Percentiles rank a stretch among this genome's conserved stretches.
Evolutionary conservation across 108 stramenopile species (phyloP).

Genomic region (Skeletonema menzelii): DNA sequence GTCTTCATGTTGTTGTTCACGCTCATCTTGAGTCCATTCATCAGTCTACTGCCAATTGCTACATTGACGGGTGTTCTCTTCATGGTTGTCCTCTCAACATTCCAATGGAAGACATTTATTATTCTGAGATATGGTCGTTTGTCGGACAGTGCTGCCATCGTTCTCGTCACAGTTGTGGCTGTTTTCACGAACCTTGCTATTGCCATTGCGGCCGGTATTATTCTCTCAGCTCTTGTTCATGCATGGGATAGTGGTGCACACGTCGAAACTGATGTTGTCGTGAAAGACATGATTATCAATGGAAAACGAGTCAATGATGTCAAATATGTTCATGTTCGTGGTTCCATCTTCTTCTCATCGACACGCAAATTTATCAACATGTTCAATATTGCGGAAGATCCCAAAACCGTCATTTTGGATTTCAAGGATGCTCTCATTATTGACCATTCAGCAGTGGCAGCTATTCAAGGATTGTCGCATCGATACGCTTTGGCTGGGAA

Average conservation of each 20-base stretch:
- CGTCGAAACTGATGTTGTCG: conserved; percentile 46
- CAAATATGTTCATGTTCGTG: conserved; percentile 52
- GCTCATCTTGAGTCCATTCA: conserved; percentile 42
- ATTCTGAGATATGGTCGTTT: conserved; percentile 51
- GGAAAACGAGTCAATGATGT: conserved; percentile 24
- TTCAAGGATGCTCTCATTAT: conserved; percentile 53
- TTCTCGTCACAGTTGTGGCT: conserved; percentile 52
- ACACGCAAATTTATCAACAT: conserved; percentile 52
- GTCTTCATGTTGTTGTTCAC: conserved; percentile 60
- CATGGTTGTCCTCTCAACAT: conserved; percentile 58
- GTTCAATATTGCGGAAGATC: conserved; percentile 41
- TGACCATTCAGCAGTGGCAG: conserved; percentile 59
- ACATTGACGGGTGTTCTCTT: conserved; percentile 63
- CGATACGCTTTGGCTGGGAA: conserved; percentile 47
- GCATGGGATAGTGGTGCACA: conserved; percentile 56
- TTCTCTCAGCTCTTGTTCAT: conserved; percentile 50
- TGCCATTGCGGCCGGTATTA: conserved; percentile 54
- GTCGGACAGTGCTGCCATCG: conserved; percentile 46
- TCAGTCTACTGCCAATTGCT: conserved; percentile 50
- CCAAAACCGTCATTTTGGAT: conserved; percentile 37
- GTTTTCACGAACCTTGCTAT: conserved; percentile 61
- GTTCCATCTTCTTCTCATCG: conserved; percentile 53
- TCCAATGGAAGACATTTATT: conserved; percentile 61
- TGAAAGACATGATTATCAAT: conserved; percentile 41
- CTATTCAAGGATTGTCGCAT: conserved; percentile 51